Evolutionary conservation across 2,329 filamentous ascomycete genomes (phyloP), one percentile per base, ranked within the genome.

Genomic region (Monilinia fructigena): DNA sequence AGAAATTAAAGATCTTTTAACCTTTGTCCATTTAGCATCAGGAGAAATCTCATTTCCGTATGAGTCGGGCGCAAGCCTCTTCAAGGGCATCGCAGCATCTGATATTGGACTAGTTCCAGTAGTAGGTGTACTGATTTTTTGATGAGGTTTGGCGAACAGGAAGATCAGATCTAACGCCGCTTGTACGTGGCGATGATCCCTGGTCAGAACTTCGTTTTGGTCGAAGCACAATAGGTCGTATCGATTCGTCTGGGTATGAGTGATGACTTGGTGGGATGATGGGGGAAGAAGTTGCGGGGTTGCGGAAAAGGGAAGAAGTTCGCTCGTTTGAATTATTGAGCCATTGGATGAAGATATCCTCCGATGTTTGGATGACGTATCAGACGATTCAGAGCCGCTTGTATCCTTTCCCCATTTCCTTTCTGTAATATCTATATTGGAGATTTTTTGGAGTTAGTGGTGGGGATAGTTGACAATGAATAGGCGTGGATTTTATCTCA

Each of bases 21-120:
- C 85, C 66, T 80, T 82, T 4, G 86, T 88, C 86, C 86, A 88
- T 60, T 81, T 80, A 1, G 85, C 86, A 35, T 86, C 82, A 2
- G 81, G 72, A 0, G 82, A 81, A 2, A 89, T 89, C 16, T 83
- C 80, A 5, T 81, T 79, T 1, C 86, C 86, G 42, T 82, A 80
- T 28, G 81, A 79, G 70, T 89, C 86, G 0, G 86, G 86, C 0
- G 81, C 84, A 3, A 88, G 77, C 3, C 38, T 61, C 23, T n/a
- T 16, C 5, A 12, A 31, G 5, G 55, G 35, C n/a, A 31, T 42
- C 6, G 55, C 6, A 2, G 55, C 45, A 42, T 68, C 56, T 16
- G 67, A 59, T 31, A 54, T 64, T 11, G 70, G 70, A 60, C 66
- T 72, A 28, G 65, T 48, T 45, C 12, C 47, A 28, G 11, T 26